A percentile compares a stretch with the other conserved stretches of the same genome.
phyloP scores from a whole-genome alignment of 495 filamentous ascomycete genomes.

The Filosporella fistucella region DNA sequence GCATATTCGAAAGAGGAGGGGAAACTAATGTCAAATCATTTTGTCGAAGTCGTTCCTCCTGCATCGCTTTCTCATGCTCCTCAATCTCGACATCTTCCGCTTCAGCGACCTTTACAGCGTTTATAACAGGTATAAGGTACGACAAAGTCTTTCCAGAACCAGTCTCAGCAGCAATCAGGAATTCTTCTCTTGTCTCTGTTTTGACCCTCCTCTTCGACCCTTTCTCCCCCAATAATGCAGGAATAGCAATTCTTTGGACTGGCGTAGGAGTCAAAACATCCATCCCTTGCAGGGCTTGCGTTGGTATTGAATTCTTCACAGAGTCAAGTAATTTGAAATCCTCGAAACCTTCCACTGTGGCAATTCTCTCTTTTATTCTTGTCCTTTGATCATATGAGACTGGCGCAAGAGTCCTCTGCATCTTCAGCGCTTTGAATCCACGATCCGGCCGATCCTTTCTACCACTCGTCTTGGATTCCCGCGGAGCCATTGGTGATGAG shows the following conservation, averaged over 20 bases:
- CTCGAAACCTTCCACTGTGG: slow-evolving; percentile 69
- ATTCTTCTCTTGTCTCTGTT: slow-evolving; percentile 45
- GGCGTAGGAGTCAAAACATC: slow-evolving; percentile 74
- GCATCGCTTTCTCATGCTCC: slow-evolving; percentile 41
- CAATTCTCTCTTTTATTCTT: slow-evolving; percentile 64
- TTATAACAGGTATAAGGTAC: slow-evolving; percentile 76
- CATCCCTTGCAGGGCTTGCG: slow-evolving; percentile 68
- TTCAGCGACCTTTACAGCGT: slow-evolving; percentile 80
- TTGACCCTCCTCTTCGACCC: slow-evolving; percentile 8
- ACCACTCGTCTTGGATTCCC: slow-evolving; percentile 23
- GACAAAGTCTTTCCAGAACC: slow-evolving; percentile 95
- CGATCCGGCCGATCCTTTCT: slow-evolving; percentile 29
- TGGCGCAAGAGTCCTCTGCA: slow-evolving; percentile 74
- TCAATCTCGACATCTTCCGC: slow-evolving; percentile 50
- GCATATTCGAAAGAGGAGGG: slow-evolving; percentile 53
- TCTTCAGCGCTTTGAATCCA: slow-evolving; percentile 83
- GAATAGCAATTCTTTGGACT: slow-evolving; percentile 84
- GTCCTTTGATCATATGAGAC: slow-evolving; percentile 69
- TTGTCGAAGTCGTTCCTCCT: slow-evolving; percentile 40
- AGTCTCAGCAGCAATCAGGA: slow-evolving; percentile 90
- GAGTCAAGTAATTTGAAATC: slow-evolving; percentile 69
- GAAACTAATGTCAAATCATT: slow-evolving; percentile 10
- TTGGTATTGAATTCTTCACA: slow-evolving; percentile 66
- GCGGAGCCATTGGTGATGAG: slow-evolving; percentile 30
- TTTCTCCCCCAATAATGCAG: slow-evolving; percentile 55